These are phyloP conservation scores for Hypoxylon lienhwacheense DNA, from an alignment of 495 filamentous ascomycete species.

Conservation along the genomic window DNA sequence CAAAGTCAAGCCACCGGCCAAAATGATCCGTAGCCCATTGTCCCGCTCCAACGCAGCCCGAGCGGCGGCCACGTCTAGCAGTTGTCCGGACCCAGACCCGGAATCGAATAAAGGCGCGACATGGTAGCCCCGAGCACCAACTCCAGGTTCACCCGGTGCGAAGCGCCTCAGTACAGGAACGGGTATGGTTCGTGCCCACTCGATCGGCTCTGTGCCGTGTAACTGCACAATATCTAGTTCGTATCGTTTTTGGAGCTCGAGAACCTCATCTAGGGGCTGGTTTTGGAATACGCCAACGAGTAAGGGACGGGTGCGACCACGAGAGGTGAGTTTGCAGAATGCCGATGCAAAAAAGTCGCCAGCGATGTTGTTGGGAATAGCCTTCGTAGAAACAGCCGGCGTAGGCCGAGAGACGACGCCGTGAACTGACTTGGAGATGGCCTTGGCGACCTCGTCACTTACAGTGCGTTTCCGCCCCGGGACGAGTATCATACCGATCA, in stretches of 20 bases:
- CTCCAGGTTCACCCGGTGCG: constrained; percentile 65
- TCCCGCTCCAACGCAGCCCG: constrained; percentile 64
- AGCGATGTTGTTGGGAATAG: constrained; percentile 33
- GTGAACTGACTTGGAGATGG: constrained; percentile 80
- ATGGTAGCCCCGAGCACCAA: constrained; percentile 79
- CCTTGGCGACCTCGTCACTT: constrained; percentile 69
- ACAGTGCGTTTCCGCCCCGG: constrained; percentile 78
- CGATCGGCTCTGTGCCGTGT: constrained; percentile 86
- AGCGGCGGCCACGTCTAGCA: constrained; percentile 67
- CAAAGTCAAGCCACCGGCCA: constrained; percentile 81
- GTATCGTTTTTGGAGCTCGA: constrained; percentile 72
- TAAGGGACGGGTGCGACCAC: constrained; percentile 59
- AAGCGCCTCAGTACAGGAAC: constrained; percentile 89
- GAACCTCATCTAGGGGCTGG: constrained; percentile 78
- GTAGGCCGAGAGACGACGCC: constrained; percentile 25
- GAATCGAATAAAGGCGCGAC: constrained; percentile 82
- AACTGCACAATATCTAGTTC: constrained; percentile 90
- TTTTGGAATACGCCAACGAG: constrained; percentile 94
- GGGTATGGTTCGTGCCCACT: constrained; percentile 85
- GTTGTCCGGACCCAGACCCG: constrained; percentile 77
- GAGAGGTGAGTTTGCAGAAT: constrained; percentile 39
- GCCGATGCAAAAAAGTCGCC: constrained; percentile 51
- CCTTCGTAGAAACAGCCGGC: neutral
- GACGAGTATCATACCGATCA: constrained; percentile 91
- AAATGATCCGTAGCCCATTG: constrained; percentile 60